Conservation (phyloP, 192 early-diverging fungal genomes). For the Allomyces macrogynus region DNA sequence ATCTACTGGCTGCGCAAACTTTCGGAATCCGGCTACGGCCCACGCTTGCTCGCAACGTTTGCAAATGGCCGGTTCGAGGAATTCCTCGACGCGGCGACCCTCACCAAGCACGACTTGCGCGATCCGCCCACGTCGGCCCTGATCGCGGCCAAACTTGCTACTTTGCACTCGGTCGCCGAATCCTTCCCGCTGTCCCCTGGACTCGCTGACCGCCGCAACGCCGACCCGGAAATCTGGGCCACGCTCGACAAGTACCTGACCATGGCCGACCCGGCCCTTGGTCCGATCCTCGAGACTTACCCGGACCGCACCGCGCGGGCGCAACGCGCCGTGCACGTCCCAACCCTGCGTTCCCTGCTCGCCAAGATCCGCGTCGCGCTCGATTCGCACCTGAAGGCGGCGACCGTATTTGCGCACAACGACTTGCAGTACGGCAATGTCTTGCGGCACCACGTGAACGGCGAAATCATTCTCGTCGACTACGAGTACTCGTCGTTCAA, state of each 20-base stretch:
- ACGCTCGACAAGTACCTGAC: slow-evolving; percentile 44
- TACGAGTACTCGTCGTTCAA: slow-evolving; percentile 71
- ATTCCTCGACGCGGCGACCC: slow-evolving; percentile 50
- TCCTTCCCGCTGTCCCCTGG: slow-evolving; percentile 29
- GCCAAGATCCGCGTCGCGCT: too few species aligned
- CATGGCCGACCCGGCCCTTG: slow-evolving; percentile 13
- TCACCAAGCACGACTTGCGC: slow-evolving; percentile 47
- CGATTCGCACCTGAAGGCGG: too few species aligned
- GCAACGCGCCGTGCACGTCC: too few species aligned
- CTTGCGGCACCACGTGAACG: slow-evolving; percentile 32
- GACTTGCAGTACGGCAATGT: slow-evolving; percentile 87
- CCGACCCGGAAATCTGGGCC: slow-evolving; percentile 39
- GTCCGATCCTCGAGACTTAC: slow-evolving; percentile 8
- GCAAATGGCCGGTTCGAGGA: slow-evolving; percentile 72
- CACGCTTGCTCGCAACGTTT: slow-evolving; percentile 51
- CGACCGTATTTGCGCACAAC: slow-evolving; percentile 75
- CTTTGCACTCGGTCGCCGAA: slow-evolving; percentile 49
- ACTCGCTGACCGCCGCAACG: slow-evolving; percentile 1
- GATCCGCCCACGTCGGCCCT: slow-evolving; percentile 35
- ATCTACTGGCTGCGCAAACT: slow-evolving; percentile 55
- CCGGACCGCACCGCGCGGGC: slow-evolving; percentile 4
- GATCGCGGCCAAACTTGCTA: slow-evolving; percentile 49
- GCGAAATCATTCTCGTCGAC: slow-evolving; percentile 52
- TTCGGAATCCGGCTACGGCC: slow-evolving; percentile 48
- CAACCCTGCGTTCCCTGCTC: too few species aligned